A percentile compares a stretch with the other conserved stretches of the same genome.
Evolutionary conservation across 768 basidiomycete genomes (phyloP).

Genomic region (Leccinum uliginosum): DNA sequence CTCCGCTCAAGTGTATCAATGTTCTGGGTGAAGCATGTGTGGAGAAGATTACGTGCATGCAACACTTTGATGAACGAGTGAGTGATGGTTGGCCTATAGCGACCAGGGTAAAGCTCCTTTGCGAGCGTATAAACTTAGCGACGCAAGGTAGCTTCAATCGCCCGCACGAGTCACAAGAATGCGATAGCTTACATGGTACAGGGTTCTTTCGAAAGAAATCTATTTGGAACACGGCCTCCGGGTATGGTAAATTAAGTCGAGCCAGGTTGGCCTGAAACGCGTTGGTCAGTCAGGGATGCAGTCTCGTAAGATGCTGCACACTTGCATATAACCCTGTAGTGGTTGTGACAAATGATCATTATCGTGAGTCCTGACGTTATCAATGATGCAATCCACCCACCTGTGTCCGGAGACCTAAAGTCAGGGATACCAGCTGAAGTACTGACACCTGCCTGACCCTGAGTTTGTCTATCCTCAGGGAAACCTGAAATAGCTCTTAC

Average conservation of each 20-base stretch:
- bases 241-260: constrained; percentile 76
- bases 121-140: constrained; percentile 81
- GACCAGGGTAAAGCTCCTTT: constrained; percentile 88
- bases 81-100: constrained; percentile 80
- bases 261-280: constrained; percentile 64
- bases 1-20: constrained; percentile 89
- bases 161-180: background rate
- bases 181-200: constrained; percentile 57
- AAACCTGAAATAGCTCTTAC: constrained; percentile 32
- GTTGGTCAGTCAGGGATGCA: background rate
- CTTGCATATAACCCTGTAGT: constrained; percentile 28
- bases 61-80: constrained; percentile 90
- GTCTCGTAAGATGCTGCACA: background rate
- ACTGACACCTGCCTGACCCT: constrained; percentile 51
- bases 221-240: constrained; percentile 95
- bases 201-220: constrained; percentile 79
- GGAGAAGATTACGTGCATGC: constrained; percentile 60
- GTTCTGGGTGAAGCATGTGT: constrained; percentile 84
- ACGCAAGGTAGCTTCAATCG: background rate
- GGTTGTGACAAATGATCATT: background rate
- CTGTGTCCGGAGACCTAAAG: constrained; percentile 83
- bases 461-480: background rate
- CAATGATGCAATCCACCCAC: constrained; percentile 34
- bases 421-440: constrained; percentile 86
- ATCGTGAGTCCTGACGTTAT: background rate